Conservation (phyloP, 164 flowering plant genomes). For the Umbilicus rupestris region DNA sequence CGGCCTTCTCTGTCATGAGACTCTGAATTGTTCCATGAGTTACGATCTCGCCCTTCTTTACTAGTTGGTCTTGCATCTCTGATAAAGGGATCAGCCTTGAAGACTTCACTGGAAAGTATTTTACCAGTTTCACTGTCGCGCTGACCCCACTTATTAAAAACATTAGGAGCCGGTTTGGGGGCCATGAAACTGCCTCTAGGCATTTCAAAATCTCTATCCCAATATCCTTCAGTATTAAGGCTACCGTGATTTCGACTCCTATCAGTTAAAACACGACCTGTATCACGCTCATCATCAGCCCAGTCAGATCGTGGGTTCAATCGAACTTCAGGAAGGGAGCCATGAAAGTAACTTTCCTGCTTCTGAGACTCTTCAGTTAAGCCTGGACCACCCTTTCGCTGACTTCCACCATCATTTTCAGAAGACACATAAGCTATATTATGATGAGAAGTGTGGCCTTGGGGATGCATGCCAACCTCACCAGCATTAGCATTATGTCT, state of each 20-base stretch:
- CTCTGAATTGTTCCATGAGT: conserved; percentile 45
- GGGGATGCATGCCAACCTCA: conserved; percentile 31
- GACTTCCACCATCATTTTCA: conserved; percentile 22
- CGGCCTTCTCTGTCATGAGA: conserved; percentile 40
- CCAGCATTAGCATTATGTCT: conserved; percentile 18
- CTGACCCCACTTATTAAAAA: conserved; percentile 31
- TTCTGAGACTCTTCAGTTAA: conserved; percentile 25
- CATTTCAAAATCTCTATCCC: conserved; percentile 68
- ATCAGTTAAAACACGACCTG: conserved; percentile 45
- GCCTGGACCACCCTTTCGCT: conserved; percentile 17
- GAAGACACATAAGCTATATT: conserved; percentile 17
- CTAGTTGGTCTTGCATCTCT: conserved; percentile 38
- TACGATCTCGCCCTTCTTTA: conserved; percentile 52
- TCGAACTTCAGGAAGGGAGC: conserved; percentile 62
- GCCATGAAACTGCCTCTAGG: conserved; percentile 42
- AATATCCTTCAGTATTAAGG: conserved; percentile 36
- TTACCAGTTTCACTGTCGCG: conserved; percentile 48
- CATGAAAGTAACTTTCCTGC: conserved; percentile 48
- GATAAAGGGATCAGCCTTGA: conserved; percentile 28
- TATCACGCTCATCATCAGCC: conserved; percentile 98
- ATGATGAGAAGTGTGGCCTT: conserved; percentile 23
- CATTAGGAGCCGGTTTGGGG: conserved; percentile 29
- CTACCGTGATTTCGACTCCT: conserved; percentile 45
- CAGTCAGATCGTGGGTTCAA: conserved; percentile 80
- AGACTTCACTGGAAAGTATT: conserved; percentile 37